These are phyloP conservation scores for Saccharomycopsis crataegensis DNA, from an alignment of 1,139 yeast genomes.

Conservation along the genomic window DNA sequence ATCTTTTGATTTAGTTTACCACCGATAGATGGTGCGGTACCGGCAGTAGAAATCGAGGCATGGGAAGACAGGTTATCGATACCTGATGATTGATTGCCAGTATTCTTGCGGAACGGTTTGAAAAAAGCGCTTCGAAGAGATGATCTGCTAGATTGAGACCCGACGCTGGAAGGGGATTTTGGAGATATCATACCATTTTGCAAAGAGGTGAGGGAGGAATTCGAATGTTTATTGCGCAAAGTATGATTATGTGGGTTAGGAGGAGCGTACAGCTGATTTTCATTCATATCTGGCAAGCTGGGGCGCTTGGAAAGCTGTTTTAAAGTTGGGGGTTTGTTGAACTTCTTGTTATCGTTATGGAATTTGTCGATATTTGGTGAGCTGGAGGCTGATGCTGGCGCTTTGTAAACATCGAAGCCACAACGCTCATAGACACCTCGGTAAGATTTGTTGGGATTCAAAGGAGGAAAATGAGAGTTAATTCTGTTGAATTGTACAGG, in stretches of 20 bases:
- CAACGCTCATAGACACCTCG: conserved; percentile 57
- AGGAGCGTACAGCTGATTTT: not conserved
- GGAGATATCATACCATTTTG: conserved; percentile 5
- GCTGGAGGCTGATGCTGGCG: not conserved
- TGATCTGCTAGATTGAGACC: conserved; percentile 5
- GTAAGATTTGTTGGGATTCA: conserved; percentile 42
- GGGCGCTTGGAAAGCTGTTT: not conserved
- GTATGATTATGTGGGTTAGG: not conserved
- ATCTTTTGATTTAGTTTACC: not conserved
- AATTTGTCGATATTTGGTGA: not conserved
- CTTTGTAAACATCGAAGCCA: conserved; percentile 45
- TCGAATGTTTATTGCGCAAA: not conserved
- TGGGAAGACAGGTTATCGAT: conserved; percentile 1
- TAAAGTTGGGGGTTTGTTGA: not conserved
- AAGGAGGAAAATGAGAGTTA: conserved; percentile 40
- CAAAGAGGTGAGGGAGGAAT: not conserved
- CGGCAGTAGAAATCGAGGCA: not conserved
- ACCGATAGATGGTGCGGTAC: no score
- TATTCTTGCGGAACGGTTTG: conserved; percentile 14
- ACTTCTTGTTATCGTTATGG: not conserved
- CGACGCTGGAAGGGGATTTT: not conserved
- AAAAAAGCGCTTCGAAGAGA: conserved; percentile 13
- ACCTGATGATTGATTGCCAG: not conserved
- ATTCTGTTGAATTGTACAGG: conserved; percentile 20
- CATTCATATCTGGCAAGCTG: not conserved